Percentiles rank a stretch among this genome's conserved stretches.
phyloP scores from a whole-genome alignment of 176 grass and related monocot species.

The Oryza australiensis region DNA sequence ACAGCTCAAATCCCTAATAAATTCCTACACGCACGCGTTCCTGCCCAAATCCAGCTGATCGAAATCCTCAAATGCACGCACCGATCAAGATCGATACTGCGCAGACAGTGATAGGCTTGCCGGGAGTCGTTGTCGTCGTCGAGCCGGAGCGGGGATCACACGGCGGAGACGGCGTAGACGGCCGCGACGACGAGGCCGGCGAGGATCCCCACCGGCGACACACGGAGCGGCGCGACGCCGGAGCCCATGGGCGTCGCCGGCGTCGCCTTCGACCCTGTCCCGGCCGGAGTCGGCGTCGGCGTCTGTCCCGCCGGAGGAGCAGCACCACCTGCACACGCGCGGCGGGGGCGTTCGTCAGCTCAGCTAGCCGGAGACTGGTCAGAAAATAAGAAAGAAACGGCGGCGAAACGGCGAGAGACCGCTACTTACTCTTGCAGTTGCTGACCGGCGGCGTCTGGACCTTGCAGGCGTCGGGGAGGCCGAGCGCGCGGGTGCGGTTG shows the following conservation, averaged over 20 bases:
- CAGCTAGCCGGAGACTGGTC: background rate
- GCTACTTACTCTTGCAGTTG: conserved; percentile 46
- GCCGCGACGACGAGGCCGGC: background rate
- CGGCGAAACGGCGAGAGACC: no score
- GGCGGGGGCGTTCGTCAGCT: background rate
- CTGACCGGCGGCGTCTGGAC: conserved; percentile 66
- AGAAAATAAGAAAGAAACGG: background rate
- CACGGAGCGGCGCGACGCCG: background rate
- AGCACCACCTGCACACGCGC: background rate
- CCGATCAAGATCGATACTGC: background rate
- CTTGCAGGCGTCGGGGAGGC: conserved; percentile 51
- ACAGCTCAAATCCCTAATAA: background rate
- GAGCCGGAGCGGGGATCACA: conserved; percentile 12
- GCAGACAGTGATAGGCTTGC: background rate
- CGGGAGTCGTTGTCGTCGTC: no score
- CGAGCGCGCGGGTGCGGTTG: conserved; percentile 69
- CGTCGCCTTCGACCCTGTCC: conserved; percentile 45
- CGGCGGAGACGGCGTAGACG: conserved; percentile 14
- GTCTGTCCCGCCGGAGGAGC: background rate
- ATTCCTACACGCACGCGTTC: background rate
- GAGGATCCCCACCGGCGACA: background rate
- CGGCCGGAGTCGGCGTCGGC: conserved; percentile 4
- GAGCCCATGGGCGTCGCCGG: background rate
- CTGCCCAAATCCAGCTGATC: background rate
- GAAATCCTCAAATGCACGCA: background rate